Evolutionary conservation across 768 basidiomycete genomes (phyloP), one percentile per base, ranked within the genome.

Genomic region (Scleroderma citrinum): DNA sequence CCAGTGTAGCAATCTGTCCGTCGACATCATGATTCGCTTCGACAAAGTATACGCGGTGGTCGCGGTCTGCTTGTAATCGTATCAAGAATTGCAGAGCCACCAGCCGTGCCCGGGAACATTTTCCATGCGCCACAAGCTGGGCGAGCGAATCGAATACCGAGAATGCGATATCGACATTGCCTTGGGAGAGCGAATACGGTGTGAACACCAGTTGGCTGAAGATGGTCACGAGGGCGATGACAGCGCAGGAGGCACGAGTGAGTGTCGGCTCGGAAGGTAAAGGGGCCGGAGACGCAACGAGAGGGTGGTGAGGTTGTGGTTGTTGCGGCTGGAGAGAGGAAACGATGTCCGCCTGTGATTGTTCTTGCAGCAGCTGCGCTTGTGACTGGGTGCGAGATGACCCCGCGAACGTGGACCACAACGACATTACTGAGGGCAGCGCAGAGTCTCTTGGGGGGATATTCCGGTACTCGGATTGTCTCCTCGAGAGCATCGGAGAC

Each of bases 41-140:
- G 17, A 78, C 74, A 48, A 85, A 84, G 64, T 84, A 96, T 35
- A 98, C 59, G 11, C 85, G 76, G 60, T 99, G 95, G 56, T 93
- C 87, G 1, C 89, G 81, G 61, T 96, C 94, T 1, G 88, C 92
- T 48, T 95, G 77, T 17, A 98, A 71, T 13, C 91, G 82, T 73
- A 93, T 82, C 54, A 96, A 63, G 72, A 95, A 96, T 61, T 92
- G 90, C 17, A 98, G 71, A 4, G 85, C 75, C 12, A 81, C 71
- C 16, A 98, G 62, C 20, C 90, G 74, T 0, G 86, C 84, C 35
- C 78, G 72, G 0, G 80, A 57, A 8, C 81, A 80, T 52, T 70
- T 74, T 2, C 76, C 74, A 19, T 70, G 62, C 0, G 66, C 58
- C 4, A 76, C 59, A 13, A 85, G 63, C 17, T 70, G 64, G 13